A percentile compares a stretch with the other conserved stretches of the same genome.
phyloP scores from a whole-genome alignment of 176 grass and related monocot genomes.

The Aegilops longissima region DNA sequence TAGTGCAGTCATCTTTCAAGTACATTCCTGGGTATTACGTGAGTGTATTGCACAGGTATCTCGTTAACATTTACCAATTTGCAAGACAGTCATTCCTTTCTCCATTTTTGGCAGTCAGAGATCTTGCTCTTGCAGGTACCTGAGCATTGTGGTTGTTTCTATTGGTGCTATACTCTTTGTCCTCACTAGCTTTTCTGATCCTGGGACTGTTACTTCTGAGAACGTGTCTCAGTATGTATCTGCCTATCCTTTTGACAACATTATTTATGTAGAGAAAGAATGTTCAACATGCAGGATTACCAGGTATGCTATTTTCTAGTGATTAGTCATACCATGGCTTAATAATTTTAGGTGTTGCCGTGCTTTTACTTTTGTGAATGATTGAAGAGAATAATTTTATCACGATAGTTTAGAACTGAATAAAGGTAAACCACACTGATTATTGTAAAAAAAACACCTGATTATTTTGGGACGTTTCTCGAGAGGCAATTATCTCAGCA shows the following conservation, averaged over 20 bases:
- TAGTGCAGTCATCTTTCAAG: constrained; percentile 86
- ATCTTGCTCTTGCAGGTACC: constrained; percentile 60
- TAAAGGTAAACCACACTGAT: neutral
- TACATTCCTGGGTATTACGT: constrained; percentile 98
- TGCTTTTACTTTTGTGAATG: neutral
- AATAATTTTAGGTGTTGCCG: neutral
- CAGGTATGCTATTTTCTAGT: constrained; percentile 44
- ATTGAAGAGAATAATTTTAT: neutral
- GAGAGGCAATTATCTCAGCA: neutral
- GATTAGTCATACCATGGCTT: constrained; percentile 11
- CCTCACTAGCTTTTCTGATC: constrained; percentile 98
- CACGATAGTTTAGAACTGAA: neutral
- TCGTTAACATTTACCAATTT: constrained; percentile 30
- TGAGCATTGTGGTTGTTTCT: constrained; percentile 59
- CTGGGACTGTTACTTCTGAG: constrained; percentile 82
- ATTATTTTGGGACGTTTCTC: neutral
- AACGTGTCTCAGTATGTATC: constrained; percentile 84
- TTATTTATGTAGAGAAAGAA: constrained; percentile 89
- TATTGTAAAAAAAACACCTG: neutral
- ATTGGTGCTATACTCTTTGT: constrained; percentile 79
- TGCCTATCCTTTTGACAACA: constrained; percentile 83
- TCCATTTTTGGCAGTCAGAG: neutral
- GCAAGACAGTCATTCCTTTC: neutral
- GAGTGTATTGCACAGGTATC: constrained; percentile 87
- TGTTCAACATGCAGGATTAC: constrained; percentile 95